These are phyloP conservation scores for Jamesozyma rosinii DNA, from an alignment of 805 yeast genomes.

Conservation along the genomic window DNA sequence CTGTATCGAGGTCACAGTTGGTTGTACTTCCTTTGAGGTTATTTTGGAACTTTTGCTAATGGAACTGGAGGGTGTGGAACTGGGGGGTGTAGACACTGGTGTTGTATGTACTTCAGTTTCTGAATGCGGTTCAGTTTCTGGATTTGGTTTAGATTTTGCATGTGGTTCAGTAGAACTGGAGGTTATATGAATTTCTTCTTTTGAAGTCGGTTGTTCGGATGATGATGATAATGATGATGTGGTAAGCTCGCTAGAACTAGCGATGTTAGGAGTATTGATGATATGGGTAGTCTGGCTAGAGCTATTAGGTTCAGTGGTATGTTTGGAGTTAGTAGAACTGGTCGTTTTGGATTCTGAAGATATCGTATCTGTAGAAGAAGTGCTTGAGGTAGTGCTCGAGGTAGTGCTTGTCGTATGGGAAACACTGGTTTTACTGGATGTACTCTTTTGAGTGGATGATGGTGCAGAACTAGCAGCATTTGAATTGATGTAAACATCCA, in stretches of 20 bases:
- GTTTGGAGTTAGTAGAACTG: background rate
- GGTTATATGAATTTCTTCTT: too few relatives aligned
- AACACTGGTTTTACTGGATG: background rate
- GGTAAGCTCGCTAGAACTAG: too few relatives aligned
- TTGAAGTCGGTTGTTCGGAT: too few relatives aligned
- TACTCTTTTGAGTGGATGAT: conserved; percentile 1
- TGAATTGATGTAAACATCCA: conserved; percentile 37
- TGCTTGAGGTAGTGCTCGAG: conserved; percentile 4
- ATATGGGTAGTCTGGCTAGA: background rate
- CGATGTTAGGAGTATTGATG: background rate
- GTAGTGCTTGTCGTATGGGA: background rate
- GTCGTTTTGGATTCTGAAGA: conserved; percentile 4
- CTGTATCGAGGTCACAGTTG: conserved; percentile 15
- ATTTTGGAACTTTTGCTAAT: too few relatives aligned
- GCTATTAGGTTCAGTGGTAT: background rate
- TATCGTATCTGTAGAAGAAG: conserved; percentile 8
- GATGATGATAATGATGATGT: too few relatives aligned
- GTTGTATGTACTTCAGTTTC: too few relatives aligned
- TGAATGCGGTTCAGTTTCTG: too few relatives aligned
- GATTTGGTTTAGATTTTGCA: too few relatives aligned
- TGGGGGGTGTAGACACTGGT: too few relatives aligned
- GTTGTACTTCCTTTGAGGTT: too few relatives aligned
- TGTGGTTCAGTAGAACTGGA: too few relatives aligned
- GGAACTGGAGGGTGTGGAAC: too few relatives aligned
- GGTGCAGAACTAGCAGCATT: conserved; percentile 1